These are phyloP conservation scores for Martiniozyma abietophila DNA, from an alignment of 805 yeast species.

Conservation along the genomic window DNA sequence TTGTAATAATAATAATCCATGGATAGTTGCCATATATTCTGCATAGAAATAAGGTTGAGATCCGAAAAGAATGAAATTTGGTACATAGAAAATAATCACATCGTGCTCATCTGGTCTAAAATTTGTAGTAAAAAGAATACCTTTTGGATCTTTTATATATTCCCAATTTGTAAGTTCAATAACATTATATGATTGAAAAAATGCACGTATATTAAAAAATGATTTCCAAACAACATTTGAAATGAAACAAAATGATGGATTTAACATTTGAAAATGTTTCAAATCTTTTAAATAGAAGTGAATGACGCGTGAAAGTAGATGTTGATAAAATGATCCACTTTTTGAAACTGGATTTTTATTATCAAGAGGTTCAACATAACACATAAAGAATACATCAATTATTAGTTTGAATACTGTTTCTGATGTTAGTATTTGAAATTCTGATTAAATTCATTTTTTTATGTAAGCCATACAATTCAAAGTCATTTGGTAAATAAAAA, in stretches of 20 bases:
- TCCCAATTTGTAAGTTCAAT: conserved; percentile 25
- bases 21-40: conserved; percentile 35
- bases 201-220: conserved; percentile 23
- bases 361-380: conserved; percentile 25
- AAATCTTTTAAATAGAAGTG: conserved; percentile 16
- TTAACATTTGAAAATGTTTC: conserved; percentile 7
- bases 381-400: conserved; percentile 19
- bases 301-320: conserved; percentile 14
- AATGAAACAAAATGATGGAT: conserved; percentile 21
- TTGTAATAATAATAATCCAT: conserved; percentile 33
- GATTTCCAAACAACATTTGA: conserved; percentile 25
- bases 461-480: conserved; percentile 4
- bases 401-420: conserved; percentile 16
- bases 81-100: conserved; percentile 34
- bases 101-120: conserved; percentile 30
- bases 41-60: conserved; percentile 32
- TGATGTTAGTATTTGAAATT: not conserved
- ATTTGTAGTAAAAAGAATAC: conserved; percentile 23
- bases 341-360: conserved; percentile 21
- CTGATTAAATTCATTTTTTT: not conserved
- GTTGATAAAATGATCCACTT: conserved; percentile 24
- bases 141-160: conserved; percentile 13
- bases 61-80: conserved; percentile 33
- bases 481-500: conserved; percentile 2
- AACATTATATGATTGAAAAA: conserved; percentile 28